Evolutionary conservation across 2,329 filamentous ascomycete species (phyloP).

Genomic region (Colletotrichum liriopes): DNA sequence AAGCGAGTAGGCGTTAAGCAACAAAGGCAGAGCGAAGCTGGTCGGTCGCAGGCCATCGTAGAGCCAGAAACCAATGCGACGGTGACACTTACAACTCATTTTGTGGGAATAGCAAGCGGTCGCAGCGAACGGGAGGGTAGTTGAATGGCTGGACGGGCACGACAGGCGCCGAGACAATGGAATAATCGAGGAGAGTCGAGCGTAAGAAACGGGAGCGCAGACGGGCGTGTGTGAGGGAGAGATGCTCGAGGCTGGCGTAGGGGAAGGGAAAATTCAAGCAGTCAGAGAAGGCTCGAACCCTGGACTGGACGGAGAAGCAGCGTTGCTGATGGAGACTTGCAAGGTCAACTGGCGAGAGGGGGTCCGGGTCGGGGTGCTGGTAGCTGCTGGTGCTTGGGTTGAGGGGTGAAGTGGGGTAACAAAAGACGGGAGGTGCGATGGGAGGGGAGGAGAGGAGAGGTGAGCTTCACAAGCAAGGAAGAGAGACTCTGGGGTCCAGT

Average conservation of each 20-base stretch:
- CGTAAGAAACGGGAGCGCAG: conserved; percentile 33
- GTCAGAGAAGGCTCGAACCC: conserved; percentile 39
- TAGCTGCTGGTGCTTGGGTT: conserved; percentile 24
- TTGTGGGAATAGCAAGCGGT: conserved; percentile 39
- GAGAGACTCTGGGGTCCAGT: conserved; percentile 10
- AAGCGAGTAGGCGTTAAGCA: neutral
- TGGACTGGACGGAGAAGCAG: conserved; percentile 34
- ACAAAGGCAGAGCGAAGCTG: neutral
- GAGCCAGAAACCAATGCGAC: neutral
- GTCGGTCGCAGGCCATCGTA: neutral
- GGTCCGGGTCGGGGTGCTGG: conserved; percentile 28
- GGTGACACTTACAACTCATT: conserved; percentile 59
- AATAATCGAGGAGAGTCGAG: conserved; percentile 31
- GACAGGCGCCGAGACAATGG: conserved; percentile 14
- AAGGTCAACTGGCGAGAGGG: conserved; percentile 29
- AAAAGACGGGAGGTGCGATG: conserved; percentile 16
- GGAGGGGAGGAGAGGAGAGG: neutral
- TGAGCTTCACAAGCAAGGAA: conserved; percentile 39
- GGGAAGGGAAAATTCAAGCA: conserved; percentile 31
- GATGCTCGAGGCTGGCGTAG: conserved; percentile 29
- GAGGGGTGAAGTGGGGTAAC: conserved; percentile 43
- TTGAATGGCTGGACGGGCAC: neutral
- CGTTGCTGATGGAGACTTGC: conserved; percentile 41
- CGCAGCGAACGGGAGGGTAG: neutral
- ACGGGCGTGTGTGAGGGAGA: conserved; percentile 20